Evolutionary conservation across 768 basidiomycete genomes (phyloP), one percentile per base, ranked within the genome.

Genomic region (Hortiboletus campestris): DNA sequence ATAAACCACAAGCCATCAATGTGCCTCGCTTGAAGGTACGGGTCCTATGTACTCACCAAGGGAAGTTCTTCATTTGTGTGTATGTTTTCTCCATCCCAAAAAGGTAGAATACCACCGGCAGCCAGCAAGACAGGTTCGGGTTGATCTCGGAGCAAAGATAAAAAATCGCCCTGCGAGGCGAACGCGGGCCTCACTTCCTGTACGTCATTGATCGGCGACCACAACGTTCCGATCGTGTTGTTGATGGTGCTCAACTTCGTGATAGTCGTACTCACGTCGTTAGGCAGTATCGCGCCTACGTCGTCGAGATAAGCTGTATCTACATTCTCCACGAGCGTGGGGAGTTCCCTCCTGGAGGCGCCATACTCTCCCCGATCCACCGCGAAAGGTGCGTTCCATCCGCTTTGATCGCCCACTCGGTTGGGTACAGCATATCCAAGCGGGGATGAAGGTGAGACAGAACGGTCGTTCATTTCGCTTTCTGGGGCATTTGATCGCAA

Each of bases 141-240:
- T 22, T 47, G 36, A 50, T 59, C 55, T 29, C 56, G 62, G 28
- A 70, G 63, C 42, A 71, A 74, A 45, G 72, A 75, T 53, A 75
- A 46, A 34, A 60, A 63, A 35, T 61, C 46, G 3, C 63, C 68
- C 9, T 63, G 57, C 8, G 67, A 64, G 8, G 66, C 62, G 28
- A 68, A 68, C 7, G 49, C 35, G 39, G 44, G 12, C 44, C 31
- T 2, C 31, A 43, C 31, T 42, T 57, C 32, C 20, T 46, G 61
- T 57, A 46, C 49, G 55, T 70, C 55, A 58, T 56, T 42, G 46
- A 57, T 63, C 40, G 31, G 48, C 56, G 39, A 52, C 9, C 44
- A 49, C 51, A 45, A 53, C 50, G 51, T 28, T 39, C 32, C 28
- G 42, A 49, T 51, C 35, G 46, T 13, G 22, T 52, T 22, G 44